phyloP scores from a whole-genome alignment of 2,329 filamentous ascomycete species.

The Colletotrichum paranaense region DNA sequence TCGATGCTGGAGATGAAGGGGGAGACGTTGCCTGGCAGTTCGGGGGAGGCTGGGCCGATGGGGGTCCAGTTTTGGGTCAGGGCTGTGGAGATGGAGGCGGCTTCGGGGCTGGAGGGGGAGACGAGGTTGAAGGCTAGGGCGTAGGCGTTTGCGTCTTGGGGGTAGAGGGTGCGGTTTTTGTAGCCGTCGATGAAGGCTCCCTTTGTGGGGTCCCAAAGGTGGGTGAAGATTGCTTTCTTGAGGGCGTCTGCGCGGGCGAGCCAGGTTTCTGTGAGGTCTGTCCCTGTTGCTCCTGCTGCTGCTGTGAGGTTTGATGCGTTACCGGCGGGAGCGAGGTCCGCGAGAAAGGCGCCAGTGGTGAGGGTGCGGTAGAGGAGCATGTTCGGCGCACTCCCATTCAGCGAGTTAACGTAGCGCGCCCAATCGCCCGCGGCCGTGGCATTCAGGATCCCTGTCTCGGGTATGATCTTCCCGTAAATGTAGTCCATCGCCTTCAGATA shows the following conservation, averaged over 20 bases:
- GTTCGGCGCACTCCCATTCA: conserved; percentile 56
- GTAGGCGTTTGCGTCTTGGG: conserved; percentile 71
- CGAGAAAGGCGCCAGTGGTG: conserved; percentile 62
- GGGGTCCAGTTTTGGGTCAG: conserved; percentile 65
- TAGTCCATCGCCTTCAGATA: conserved; percentile 45
- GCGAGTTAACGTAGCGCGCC: conserved; percentile 60
- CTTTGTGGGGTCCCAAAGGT: conserved; percentile 59
- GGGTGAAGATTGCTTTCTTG: conserved; percentile 55
- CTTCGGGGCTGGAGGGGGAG: conserved; percentile 43
- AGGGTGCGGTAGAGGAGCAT: conserved; percentile 67
- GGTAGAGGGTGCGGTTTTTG: conserved; percentile 60
- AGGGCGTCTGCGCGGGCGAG: conserved; percentile 53
- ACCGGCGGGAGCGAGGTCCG: conserved; percentile 49
- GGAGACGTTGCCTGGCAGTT: conserved; percentile 67
- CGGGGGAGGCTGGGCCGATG: conserved; percentile 65
- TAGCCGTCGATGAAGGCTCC: conserved; percentile 67
- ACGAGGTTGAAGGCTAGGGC: conserved; percentile 61
- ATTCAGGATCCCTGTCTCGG: conserved; percentile 48
- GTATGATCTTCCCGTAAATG: conserved; percentile 40
- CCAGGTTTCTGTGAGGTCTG: conserved; percentile 52
- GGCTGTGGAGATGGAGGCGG: conserved; percentile 53
- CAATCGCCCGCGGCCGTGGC: conserved; percentile 63
- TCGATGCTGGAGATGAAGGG: conserved; percentile 70
- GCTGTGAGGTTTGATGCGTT: conserved; percentile 44
- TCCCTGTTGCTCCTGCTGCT: neutral